Conservation (phyloP, 306 rosid genomes). For the Quillaja saponaria region DNA sequence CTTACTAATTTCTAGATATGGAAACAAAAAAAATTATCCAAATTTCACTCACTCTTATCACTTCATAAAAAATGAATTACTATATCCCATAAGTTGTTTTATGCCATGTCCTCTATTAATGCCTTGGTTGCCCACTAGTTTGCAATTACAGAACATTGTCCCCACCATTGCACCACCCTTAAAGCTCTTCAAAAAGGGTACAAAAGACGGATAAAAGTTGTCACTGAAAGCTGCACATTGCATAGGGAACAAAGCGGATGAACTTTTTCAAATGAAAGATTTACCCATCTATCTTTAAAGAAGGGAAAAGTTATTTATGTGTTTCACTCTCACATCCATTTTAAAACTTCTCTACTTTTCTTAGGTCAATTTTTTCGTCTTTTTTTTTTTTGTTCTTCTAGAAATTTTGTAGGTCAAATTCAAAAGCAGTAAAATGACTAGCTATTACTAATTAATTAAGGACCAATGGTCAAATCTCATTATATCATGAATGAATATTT, state of each 20-base stretch:
- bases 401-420: background rate
- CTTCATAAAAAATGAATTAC: no score
- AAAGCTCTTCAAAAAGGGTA: conserved; percentile 38
- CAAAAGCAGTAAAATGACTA: no score
- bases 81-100: no score
- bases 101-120: conserved; percentile 1
- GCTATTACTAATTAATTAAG: no score
- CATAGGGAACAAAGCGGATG: conserved; percentile 54
- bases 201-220: conserved; percentile 48
- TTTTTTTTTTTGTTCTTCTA: no score
- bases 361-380: conserved; percentile 21
- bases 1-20: no score
- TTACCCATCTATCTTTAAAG: background rate
- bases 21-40: no score
- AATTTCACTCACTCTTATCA: no score
- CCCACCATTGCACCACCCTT: conserved; percentile 45
- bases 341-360: no score
- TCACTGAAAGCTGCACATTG: conserved; percentile 42
- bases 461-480: no score
- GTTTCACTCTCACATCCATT: conserved; percentile 19
- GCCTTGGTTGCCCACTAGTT: conserved; percentile 23
- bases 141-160: conserved; percentile 29
- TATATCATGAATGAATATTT: no score
- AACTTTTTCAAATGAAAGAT: conserved; percentile 47
- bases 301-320: conserved; percentile 30